Evolutionary conservation across 208 protist genomes (phyloP).

Genomic region (Polymyxa betae): DNA sequence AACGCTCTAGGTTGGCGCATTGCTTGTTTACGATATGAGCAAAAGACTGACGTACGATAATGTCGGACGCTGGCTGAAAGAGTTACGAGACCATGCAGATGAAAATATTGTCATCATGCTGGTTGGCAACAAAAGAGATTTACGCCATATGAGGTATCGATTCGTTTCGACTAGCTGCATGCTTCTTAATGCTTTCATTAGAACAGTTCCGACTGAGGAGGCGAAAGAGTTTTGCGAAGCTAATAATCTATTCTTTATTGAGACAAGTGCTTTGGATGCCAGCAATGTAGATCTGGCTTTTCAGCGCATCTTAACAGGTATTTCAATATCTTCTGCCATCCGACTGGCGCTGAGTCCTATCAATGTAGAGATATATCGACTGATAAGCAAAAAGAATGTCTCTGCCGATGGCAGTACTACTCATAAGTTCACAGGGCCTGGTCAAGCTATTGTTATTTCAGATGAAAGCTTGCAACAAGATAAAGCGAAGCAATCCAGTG

Average conservation of each 20-base stretch:
- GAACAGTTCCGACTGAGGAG: conserved; percentile 62
- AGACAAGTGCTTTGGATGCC: conserved; percentile 95
- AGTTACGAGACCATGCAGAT: conserved; percentile 93
- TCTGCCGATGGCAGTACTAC: background rate
- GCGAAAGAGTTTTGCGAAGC: conserved; percentile 64
- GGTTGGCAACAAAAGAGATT: conserved; percentile 96
- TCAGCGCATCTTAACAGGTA: conserved; percentile 88
- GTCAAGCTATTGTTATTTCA: conserved; percentile 40
- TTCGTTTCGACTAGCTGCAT: background rate
- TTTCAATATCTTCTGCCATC: background rate
- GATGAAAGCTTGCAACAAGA: background rate
- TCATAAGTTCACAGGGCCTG: conserved; percentile 35
- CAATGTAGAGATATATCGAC: conserved; percentile 7
- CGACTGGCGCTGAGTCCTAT: background rate
- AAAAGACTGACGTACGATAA: conserved; percentile 94
- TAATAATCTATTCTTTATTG: conserved; percentile 89
- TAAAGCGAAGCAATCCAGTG: background rate
- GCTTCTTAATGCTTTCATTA: background rate
- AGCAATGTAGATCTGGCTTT: conserved; percentile 98
- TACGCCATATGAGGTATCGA: conserved; percentile 73
- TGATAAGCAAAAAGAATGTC: conserved; percentile 49
- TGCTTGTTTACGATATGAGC: conserved; percentile 98
- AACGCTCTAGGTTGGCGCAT: conserved; percentile 72
- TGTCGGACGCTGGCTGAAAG: conserved; percentile 95
- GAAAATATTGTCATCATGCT: conserved; percentile 89